Percentiles rank a stretch among this genome's conserved stretches.
Evolutionary conservation across 192 early-diverging fungal genomes (phyloP).

Genomic region (Entomortierella beljakovae): DNA sequence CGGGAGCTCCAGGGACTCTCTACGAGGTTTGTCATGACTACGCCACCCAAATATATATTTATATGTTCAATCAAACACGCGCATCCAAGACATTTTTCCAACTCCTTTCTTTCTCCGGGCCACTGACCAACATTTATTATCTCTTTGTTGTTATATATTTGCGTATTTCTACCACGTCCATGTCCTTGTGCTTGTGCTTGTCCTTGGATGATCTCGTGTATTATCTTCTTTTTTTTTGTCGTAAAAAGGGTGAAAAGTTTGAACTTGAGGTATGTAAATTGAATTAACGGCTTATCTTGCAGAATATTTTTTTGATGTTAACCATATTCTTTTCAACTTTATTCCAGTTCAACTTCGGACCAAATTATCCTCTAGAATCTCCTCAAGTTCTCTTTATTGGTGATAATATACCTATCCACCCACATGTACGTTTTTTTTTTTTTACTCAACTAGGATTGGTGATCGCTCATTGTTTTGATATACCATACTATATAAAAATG

Average conservation of each 20-base stretch:
- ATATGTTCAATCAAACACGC: neutral
- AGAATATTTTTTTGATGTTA: neutral
- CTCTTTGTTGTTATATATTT: neutral
- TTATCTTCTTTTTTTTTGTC: neutral
- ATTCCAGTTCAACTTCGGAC: constrained; percentile 75
- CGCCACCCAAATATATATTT: neutral
- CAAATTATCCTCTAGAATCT: constrained; percentile 79
- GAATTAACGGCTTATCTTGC: neutral
- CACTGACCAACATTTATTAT: neutral
- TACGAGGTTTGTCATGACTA: constrained; percentile 62
- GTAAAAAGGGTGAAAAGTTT: constrained; percentile 59
- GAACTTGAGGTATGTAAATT: constrained; percentile 56
- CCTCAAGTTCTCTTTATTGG: constrained; percentile 77
- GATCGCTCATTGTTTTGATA: too few relatives aligned
- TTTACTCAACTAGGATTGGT: neutral
- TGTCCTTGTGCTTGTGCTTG: too few relatives aligned
- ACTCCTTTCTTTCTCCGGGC: neutral
- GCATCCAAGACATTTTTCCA: constrained; percentile 1
- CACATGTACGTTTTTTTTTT: constrained; percentile 62
- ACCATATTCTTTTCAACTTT: neutral
- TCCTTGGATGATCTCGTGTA: too few relatives aligned
- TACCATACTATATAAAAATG: too few relatives aligned
- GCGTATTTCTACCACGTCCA: too few relatives aligned
- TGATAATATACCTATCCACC: constrained; percentile 73
- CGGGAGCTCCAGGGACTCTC: constrained; percentile 73